Evolutionary conservation across 192 early-diverging fungal genomes (phyloP).

Genomic region (Backusella psychrophila): DNA sequence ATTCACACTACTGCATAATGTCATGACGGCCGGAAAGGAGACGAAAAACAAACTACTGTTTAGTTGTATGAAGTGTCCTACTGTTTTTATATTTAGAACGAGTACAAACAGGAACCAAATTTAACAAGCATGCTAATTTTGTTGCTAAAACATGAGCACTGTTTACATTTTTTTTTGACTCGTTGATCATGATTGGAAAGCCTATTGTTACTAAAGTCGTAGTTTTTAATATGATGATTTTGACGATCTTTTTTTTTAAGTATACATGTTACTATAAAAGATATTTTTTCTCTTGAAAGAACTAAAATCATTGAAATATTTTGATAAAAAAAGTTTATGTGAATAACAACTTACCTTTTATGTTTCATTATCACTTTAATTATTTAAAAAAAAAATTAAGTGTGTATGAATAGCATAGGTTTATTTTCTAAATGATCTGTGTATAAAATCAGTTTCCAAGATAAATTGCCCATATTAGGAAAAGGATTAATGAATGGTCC

Average conservation of each 20-base stretch:
- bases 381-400: background rate
- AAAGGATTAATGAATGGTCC: background rate
- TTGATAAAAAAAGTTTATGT: background rate
- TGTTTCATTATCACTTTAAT: background rate
- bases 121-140: background rate
- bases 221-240: background rate
- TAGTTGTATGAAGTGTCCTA: background rate
- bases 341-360: background rate
- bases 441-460: background rate
- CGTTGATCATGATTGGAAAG: background rate
- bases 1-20: background rate
- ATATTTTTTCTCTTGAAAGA: background rate
- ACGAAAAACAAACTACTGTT: background rate
- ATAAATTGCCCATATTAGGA: constrained; percentile 1
- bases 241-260: background rate
- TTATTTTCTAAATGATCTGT: background rate
- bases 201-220: background rate
- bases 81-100: background rate
- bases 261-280: background rate
- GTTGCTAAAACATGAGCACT: background rate
- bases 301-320: background rate
- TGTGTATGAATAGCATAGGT: background rate
- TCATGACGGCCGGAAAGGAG: background rate
- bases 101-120: background rate
- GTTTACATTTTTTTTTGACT: background rate